Percentiles rank a stretch among this genome's conserved stretches.
phyloP scores from a whole-genome alignment of 768 basidiomycete species.

The Asterophora lycoperdoides region DNA sequence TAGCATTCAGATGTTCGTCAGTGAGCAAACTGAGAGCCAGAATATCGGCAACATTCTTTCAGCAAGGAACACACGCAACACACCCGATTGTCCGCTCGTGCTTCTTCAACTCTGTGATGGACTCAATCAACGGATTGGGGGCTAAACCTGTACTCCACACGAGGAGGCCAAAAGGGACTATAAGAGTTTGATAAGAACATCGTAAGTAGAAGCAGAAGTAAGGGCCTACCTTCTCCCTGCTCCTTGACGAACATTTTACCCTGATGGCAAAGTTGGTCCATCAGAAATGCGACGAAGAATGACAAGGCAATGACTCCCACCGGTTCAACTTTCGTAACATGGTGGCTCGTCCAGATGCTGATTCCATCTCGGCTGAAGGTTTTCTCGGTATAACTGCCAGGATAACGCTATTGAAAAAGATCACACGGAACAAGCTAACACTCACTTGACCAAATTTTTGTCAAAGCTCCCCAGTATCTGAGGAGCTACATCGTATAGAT shows the following conservation, averaged over 20 bases:
- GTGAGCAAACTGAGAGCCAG: slow-evolving; percentile 32
- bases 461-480: slow-evolving; percentile 76
- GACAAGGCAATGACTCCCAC: slow-evolving; percentile 30
- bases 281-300: neutral
- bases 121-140: slow-evolving; percentile 72
- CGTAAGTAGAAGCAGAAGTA: no score
- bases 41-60: neutral
- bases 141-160: slow-evolving; percentile 88
- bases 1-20: slow-evolving; percentile 57
- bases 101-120: slow-evolving; percentile 57
- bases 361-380: slow-evolving; percentile 76
- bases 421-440: neutral
- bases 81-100: slow-evolving; percentile 55
- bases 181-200: neutral
- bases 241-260: slow-evolving; percentile 10
- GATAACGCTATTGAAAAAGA: neutral
- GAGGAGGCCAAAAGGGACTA: slow-evolving; percentile 77
- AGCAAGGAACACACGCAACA: slow-evolving; percentile 4
- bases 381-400: slow-evolving; percentile 57
- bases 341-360: slow-evolving; percentile 62
- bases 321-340: slow-evolving; percentile 65
- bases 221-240: slow-evolving; percentile 8
- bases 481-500: slow-evolving; percentile 79
- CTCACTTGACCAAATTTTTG: slow-evolving; percentile 54
- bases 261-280: neutral